Conservation (phyloP, 2,329 filamentous ascomycete species). For the Ceratocystis papillata region DNA sequence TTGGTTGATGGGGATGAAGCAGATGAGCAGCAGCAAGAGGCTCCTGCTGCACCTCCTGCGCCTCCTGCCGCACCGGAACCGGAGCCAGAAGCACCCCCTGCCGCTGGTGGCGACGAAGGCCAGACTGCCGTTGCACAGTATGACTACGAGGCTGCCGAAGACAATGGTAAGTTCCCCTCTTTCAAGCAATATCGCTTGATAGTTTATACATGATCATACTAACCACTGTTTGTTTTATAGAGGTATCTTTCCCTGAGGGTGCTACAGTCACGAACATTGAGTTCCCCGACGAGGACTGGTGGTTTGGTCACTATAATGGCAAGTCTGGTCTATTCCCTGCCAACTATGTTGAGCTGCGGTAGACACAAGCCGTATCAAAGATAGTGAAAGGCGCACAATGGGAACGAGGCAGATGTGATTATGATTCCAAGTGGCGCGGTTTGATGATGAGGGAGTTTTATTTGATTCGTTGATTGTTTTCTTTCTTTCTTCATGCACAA, state of each 20-base stretch:
- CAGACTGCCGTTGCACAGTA: slow-evolving; percentile 76
- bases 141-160: slow-evolving; percentile 94
- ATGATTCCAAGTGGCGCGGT: background rate
- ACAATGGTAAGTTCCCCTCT: slow-evolving; percentile 53
- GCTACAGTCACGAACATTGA: slow-evolving; percentile 73
- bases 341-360: slow-evolving; percentile 52
- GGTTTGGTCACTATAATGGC: slow-evolving; percentile 78
- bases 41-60: slow-evolving; percentile 28
- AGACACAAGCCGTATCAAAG: slow-evolving; percentile 4
- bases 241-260: slow-evolving; percentile 75
- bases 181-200: background rate
- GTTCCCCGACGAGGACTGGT: slow-evolving; percentile 98
- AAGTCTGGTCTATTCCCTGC: slow-evolving; percentile 73
- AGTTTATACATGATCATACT: background rate
- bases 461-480: background rate
- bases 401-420: background rate
- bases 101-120: slow-evolving; percentile 33
- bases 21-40: slow-evolving; percentile 34
- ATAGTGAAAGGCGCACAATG: background rate
- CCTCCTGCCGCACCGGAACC: slow-evolving; percentile 30
- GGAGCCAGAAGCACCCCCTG: slow-evolving; percentile 35
- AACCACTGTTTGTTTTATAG: slow-evolving; percentile 33
- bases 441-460: slow-evolving; percentile 5
- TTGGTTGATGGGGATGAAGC: slow-evolving; percentile 52
- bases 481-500: slow-evolving; percentile 5